These are phyloP conservation scores for Aspergillus olivimuriae DNA, from an alignment of 495 filamentous ascomycete genomes.

Conservation along the genomic window DNA sequence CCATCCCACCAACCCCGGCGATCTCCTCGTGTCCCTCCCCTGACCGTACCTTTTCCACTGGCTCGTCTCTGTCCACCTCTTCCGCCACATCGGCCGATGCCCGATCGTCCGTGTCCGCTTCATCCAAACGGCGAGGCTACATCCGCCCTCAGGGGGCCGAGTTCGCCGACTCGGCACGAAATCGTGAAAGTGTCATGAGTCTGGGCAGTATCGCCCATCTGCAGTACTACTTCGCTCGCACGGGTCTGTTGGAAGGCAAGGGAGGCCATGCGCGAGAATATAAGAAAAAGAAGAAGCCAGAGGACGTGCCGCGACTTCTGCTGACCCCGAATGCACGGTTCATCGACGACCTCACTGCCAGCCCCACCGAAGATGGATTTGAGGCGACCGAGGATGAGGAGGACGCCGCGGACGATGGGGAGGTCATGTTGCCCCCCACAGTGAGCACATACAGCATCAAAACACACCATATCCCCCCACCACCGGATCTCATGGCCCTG, in stretches of 20 bases:
- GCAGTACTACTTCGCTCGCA: slow-evolving; percentile 97
- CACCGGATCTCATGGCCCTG: slow-evolving; percentile 72
- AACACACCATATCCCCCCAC: slow-evolving; percentile 77
- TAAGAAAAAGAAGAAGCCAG: slow-evolving; percentile 48
- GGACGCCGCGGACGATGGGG: slow-evolving; percentile 53
- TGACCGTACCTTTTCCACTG: slow-evolving; percentile 68
- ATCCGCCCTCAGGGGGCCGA: slow-evolving; percentile 85
- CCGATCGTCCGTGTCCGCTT: slow-evolving; percentile 50
- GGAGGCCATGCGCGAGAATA: slow-evolving; percentile 74
- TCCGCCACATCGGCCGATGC: slow-evolving; percentile 52
- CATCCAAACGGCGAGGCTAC: slow-evolving; percentile 67
- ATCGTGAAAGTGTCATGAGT: slow-evolving; percentile 89
- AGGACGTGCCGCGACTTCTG: slow-evolving; percentile 34
- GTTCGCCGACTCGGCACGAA: slow-evolving; percentile 84
- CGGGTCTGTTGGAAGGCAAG: slow-evolving; percentile 88
- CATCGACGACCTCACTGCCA: slow-evolving; percentile 42
- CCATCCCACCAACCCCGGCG: slow-evolving; percentile 54
- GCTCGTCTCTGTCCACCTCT: slow-evolving; percentile 64
- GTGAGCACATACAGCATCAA: slow-evolving; percentile 92
- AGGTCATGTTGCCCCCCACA: slow-evolving; percentile 84
- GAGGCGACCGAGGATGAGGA: slow-evolving; percentile 43
- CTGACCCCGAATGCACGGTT: slow-evolving; percentile 39
- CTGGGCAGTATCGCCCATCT: slow-evolving; percentile 94
- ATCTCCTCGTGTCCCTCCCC: slow-evolving; percentile 57
- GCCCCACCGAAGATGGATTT: slow-evolving; percentile 43